Base-by-base conservation (phyloP, 768 basidiomycete genomes). In the Clavaria fumosa region DNA sequence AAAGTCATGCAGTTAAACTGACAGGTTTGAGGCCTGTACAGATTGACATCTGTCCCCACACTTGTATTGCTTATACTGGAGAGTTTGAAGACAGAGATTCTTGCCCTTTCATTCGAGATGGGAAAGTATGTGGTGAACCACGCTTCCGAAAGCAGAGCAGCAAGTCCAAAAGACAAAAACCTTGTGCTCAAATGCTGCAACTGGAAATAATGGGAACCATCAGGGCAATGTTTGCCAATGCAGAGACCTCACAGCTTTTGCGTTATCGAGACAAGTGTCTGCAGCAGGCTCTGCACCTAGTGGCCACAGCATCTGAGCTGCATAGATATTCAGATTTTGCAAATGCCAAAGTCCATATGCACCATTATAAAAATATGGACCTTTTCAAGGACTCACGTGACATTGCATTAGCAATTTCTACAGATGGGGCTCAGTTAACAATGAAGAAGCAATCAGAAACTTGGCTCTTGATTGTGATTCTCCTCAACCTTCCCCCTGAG, bases 381-480 rank as follows among this genome's bases (percentile, higher is more conserved):
- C 33, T 55, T 3, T 55, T 57, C 35, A 11, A 53, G 42, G 50
- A 50, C 38, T 14, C 35, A 9, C 36, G 45, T 18, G 54, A 55
- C 38, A 40, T 49, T 27, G 49, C 46, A 17, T 48, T 50, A 31
- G 48, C 48, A 7, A 30, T 50, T 4, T 53, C 52, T 9, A 50
- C 43, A 4, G 52, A 55, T 48, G 54, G 54, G 3, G 56, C 56
- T 3, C 53, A 56, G 39, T 40, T 57, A 15, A 56, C 55, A 20
- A 47, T 56, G 48, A 57, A 57, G 34, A 57, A 57, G 34, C 52
- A 55, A 28, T 55, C 51, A 9, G 48, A 53, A 31, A 48, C 45
- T 2, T 55, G 48, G 51, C 32, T 56, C 18, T 12, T 52, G 3
- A 45, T 50, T 24, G 11, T 53, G 2, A 44, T 49, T 6, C 18